Percentiles rank a stretch among this genome's conserved stretches.
These are phyloP conservation scores for Lentinus brumalis DNA, from an alignment of 768 basidiomycete species.

Conservation along the genomic window DNA sequence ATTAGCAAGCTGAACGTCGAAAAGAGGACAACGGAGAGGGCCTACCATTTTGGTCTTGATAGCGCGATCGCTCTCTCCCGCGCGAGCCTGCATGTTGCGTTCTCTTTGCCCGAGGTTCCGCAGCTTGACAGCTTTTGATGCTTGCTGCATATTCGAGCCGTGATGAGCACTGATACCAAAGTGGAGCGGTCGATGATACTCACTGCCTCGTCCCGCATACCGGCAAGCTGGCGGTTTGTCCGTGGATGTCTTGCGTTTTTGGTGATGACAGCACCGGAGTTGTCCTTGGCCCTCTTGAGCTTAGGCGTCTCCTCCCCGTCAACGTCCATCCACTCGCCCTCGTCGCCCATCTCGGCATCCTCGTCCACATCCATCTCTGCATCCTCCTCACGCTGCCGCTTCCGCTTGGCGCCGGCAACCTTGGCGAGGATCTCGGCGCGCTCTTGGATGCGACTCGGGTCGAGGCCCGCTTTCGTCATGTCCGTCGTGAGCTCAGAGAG, in stretches of 20 bases:
- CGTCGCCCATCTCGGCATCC: constrained; percentile 33
- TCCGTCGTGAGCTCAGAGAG: constrained; percentile 75
- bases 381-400: constrained; percentile 62
- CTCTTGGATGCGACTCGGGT: constrained; percentile 85
- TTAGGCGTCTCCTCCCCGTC: constrained; percentile 47
- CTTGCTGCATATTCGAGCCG: constrained; percentile 56
- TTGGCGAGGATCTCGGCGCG: constrained; percentile 87
- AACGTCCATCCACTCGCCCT: constrained; percentile 48
- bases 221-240: constrained; percentile 74
- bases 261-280: constrained; percentile 57
- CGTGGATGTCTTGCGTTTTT: constrained; percentile 58
- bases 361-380: constrained; percentile 67
- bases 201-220: constrained; percentile 76
- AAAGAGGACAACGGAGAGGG: constrained; percentile 11
- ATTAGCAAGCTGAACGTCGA: background rate
- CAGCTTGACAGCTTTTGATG: constrained; percentile 73
- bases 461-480: constrained; percentile 85
- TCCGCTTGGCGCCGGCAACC: constrained; percentile 67
- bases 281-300: constrained; percentile 63
- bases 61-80: constrained; percentile 85
- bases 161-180: constrained; percentile 8
- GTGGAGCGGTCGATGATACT: constrained; percentile 27
- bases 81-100: constrained; percentile 87
- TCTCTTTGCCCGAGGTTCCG: constrained; percentile 86
- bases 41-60: constrained; percentile 83